Conservation (phyloP, 2,329 filamentous ascomycete species). For the Verticillium alfalfae region DNA sequence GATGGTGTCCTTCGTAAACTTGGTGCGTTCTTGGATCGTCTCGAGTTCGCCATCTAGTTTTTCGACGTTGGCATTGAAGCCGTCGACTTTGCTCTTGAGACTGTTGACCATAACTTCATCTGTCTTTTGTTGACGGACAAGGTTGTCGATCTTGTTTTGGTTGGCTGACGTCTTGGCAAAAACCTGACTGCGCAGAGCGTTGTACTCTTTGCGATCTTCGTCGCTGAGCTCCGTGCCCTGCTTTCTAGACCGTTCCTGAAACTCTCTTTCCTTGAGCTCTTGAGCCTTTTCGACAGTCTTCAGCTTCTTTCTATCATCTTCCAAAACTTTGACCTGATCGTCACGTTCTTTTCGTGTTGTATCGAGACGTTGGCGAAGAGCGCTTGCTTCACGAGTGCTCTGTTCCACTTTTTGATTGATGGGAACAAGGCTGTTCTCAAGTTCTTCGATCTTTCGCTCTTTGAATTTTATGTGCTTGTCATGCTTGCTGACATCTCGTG, state of each 20-base stretch:
- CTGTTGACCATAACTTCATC: constrained; percentile 89
- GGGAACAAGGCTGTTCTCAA: constrained; percentile 78
- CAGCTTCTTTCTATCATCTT: constrained; percentile 75
- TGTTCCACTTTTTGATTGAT: constrained; percentile 89
- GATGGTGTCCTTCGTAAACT: constrained; percentile 54
- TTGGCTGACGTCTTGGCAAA: constrained; percentile 76
- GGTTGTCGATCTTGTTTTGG: constrained; percentile 76
- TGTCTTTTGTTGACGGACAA: constrained; percentile 84
- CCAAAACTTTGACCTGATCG: constrained; percentile 60
- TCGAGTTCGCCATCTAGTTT: constrained; percentile 68
- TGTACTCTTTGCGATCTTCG: constrained; percentile 84
- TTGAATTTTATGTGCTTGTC: constrained; percentile 81
- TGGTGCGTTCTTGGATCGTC: constrained; percentile 63
- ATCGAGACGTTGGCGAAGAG: constrained; percentile 61
- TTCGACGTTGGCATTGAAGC: constrained; percentile 65
- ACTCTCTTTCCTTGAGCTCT: constrained; percentile 81
- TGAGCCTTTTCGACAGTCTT: constrained; percentile 84
- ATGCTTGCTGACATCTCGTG: constrained; percentile 71
- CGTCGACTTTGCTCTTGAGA: constrained; percentile 82
- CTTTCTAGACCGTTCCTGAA: constrained; percentile 77
- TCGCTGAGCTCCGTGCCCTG: constrained; percentile 83
- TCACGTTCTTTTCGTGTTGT: constrained; percentile 73
- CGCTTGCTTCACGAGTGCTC: constrained; percentile 64
- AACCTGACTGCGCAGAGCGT: constrained; percentile 75
- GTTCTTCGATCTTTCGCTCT: constrained; percentile 81